Evolutionary conservation across 495 filamentous ascomycete genomes (phyloP).

Genomic region (Friedmanniomyces simplex): DNA sequence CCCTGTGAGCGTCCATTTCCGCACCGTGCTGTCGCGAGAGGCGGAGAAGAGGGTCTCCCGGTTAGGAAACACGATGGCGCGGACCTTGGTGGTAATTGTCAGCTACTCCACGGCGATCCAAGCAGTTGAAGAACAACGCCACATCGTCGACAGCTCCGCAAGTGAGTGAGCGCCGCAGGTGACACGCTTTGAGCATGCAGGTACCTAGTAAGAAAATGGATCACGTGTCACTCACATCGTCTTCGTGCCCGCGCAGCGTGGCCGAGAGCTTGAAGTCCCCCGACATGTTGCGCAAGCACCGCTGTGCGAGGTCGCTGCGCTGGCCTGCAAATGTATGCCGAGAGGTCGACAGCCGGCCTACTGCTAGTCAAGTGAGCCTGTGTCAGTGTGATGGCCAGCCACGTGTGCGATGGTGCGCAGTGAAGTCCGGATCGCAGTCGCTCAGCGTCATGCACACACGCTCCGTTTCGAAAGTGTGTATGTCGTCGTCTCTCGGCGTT

Average conservation of each 20-base stretch:
- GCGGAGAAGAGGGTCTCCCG: conserved; percentile 67
- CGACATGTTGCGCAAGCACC: conserved; percentile 18
- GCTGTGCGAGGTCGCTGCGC: background rate
- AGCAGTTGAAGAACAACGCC: background rate
- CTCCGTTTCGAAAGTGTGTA: too few relatives aligned
- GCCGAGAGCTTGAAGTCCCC: conserved; percentile 36
- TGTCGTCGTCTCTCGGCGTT: too few relatives aligned
- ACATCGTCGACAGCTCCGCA: background rate
- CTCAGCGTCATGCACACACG: too few relatives aligned
- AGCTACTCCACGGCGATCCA: background rate
- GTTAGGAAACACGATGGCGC: conserved; percentile 69
- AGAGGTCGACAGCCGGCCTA: too few relatives aligned
- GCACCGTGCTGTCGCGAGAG: conserved; percentile 83
- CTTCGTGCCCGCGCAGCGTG: conserved; percentile 34
- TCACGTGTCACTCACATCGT: conserved; percentile 29
- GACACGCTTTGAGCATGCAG: too few relatives aligned
- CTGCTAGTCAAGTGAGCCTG: too few relatives aligned
- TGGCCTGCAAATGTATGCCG: too few relatives aligned
- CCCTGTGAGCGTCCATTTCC: conserved; percentile 65
- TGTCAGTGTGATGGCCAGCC: too few relatives aligned
- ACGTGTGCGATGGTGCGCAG: too few relatives aligned
- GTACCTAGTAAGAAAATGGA: background rate
- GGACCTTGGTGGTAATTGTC: conserved; percentile 53
- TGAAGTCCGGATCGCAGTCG: too few relatives aligned
- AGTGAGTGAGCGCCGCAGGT: too few relatives aligned